Base-by-base conservation (phyloP, 495 filamentous ascomycete species). In the Chaetomium fimeti region DNA sequence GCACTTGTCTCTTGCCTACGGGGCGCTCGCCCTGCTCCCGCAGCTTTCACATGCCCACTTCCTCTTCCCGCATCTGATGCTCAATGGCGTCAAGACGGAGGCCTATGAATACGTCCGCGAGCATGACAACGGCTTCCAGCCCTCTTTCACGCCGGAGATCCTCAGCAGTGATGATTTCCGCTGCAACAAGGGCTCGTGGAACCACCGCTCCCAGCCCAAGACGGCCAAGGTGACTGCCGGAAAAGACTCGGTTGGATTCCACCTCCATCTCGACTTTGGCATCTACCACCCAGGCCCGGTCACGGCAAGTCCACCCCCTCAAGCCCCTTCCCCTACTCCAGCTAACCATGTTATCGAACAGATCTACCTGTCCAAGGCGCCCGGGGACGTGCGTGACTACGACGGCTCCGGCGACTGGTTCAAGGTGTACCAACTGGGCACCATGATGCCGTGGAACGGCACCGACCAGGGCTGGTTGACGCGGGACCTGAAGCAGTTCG, bases 351-450 rank as follows among this genome's bases (percentile, higher is more conserved):
- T n/a, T 24, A 1, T 16, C 9, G 9, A 1, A 13, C 29, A 61
- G 63, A 68, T 76, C 60, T 78, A 75, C 55, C 70, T 82, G 71
- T 79, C 79, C 61, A 79, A 80, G 43, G 81, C 79, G 3, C 75
- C 78, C 3, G 74, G 63, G 3, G 67, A 71, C 11, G 78, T 78
- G 32, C 68, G 72, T 55, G 71, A 73, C 48, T 83, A 81, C 65
- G 80, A 81, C 62, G 79, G 73, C 43, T 75, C 72, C 11, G 78
- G 78, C 20, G 70, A 75, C n/a, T 81, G 78, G 78, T 84, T 82
- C 63, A 84, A 84, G 70, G 78, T 83, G 66, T 76, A 77, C 62
- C 57, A 68, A 52, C 62, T 62, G 20, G 62, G 62, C 53, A 68
- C 62, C 43, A 47, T 20, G 43, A 62, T 27, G 24, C 66, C 66